phyloP scores from a whole-genome alignment of 345 rosid genomes.

The Gossypioides kirkii region DNA sequence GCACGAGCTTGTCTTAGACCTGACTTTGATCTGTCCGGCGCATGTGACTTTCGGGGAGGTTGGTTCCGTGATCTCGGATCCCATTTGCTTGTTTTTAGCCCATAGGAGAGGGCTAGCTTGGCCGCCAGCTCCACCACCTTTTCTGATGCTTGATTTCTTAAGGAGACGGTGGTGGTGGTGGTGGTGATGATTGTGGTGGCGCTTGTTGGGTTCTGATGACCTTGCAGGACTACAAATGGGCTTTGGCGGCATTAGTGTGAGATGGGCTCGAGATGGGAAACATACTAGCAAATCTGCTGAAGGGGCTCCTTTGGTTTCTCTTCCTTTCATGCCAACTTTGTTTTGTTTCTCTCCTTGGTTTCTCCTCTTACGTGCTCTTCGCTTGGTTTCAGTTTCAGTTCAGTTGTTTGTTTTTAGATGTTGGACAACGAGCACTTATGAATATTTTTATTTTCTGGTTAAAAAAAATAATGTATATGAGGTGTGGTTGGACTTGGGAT shows the following conservation, averaged over 20 bases:
- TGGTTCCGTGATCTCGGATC: slow-evolving; percentile 54
- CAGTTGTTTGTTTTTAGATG: neutral
- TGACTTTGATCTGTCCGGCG: slow-evolving; percentile 91
- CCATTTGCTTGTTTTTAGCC: slow-evolving; percentile 57
- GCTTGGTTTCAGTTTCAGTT: slow-evolving; percentile 1
- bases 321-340: slow-evolving; percentile 54
- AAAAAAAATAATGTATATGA: slow-evolving; percentile 8
- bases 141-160: slow-evolving; percentile 34
- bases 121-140: slow-evolving; percentile 26
- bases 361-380: slow-evolving; percentile 15
- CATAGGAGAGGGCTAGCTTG: slow-evolving; percentile 58
- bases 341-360: neutral
- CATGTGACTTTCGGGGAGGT: slow-evolving; percentile 91
- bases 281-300: slow-evolving; percentile 76
- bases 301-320: slow-evolving; percentile 53
- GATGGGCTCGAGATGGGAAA: slow-evolving; percentile 75
- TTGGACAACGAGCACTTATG: neutral
- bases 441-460: neutral
- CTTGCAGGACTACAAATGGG: slow-evolving; percentile 74
- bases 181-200: slow-evolving; percentile 33
- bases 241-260: slow-evolving; percentile 65
- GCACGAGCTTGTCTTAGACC: slow-evolving; percentile 47
- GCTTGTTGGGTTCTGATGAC: slow-evolving; percentile 35
- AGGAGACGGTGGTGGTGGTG: slow-evolving; percentile 27
- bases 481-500: slow-evolving; percentile 10